Conservation (phyloP, 148 eudicot genomes). For the Diospyros kaki region DNA sequence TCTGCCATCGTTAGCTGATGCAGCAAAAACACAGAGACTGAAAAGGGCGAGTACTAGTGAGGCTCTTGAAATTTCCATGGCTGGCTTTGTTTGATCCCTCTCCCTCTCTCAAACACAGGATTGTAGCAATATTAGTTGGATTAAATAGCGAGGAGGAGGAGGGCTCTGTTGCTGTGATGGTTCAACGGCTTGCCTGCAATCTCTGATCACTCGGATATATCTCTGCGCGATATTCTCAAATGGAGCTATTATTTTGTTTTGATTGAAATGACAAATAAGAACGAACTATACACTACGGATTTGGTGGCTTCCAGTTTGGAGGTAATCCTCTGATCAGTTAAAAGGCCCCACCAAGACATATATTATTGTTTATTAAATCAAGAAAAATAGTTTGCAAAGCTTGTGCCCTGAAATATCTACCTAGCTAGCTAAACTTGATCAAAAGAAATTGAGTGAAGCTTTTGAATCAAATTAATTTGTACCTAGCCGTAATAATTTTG, state of each 20-base stretch:
- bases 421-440: no score
- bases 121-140: neutral
- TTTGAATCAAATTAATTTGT: no score
- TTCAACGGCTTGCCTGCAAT: neutral
- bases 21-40: slow-evolving; percentile 17
- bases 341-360: no score
- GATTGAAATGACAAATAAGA: no score
- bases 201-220: neutral
- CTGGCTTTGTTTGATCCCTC: neutral
- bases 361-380: no score
- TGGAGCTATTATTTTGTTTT: no score
- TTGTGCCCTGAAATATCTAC: no score
- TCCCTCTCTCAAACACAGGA: neutral
- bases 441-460: no score
- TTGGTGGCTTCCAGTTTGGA: slow-evolving; percentile 17
- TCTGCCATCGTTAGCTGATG: slow-evolving; percentile 23
- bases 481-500: no score
- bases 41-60: slow-evolving; percentile 7
- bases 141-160: neutral
- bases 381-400: no score
- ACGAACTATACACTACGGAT: neutral
- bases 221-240: neutral
- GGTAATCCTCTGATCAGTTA: no score
- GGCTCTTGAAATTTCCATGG: slow-evolving; percentile 12
- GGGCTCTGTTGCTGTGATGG: no score